A percentile compares a stretch with the other conserved stretches of the same genome.
phyloP scores from a whole-genome alignment of 129 eudicot genomes.

The Helianthus annuus region HanXRQr2.0-SUNRISE NC_035448.2:191767921-191768420 shows the following conservation, averaged over 20 bases:
- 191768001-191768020: background rate
- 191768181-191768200: background rate
- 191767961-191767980: background rate
- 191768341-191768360: conserved; percentile 28
- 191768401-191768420: background rate
- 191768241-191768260: conserved; percentile 13
- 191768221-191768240: background rate
- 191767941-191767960: conserved; percentile 14
- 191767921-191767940: background rate
- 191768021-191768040: background rate
- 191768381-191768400: conserved; percentile 1
- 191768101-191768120: background rate
- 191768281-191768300: conserved; percentile 18
- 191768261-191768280: conserved; percentile 18
- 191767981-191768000: background rate
- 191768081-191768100: background rate
- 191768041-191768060: background rate
- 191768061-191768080: background rate
- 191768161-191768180: background rate
- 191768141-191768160: background rate
- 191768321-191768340: conserved; percentile 16
- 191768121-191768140: conserved; percentile 10
- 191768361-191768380: conserved; percentile 14
- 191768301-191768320: background rate
- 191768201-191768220: background rate